phyloP scores from a whole-genome alignment of 495 filamentous ascomycete genomes.

The Pseudevernia furfuracea region DNA sequence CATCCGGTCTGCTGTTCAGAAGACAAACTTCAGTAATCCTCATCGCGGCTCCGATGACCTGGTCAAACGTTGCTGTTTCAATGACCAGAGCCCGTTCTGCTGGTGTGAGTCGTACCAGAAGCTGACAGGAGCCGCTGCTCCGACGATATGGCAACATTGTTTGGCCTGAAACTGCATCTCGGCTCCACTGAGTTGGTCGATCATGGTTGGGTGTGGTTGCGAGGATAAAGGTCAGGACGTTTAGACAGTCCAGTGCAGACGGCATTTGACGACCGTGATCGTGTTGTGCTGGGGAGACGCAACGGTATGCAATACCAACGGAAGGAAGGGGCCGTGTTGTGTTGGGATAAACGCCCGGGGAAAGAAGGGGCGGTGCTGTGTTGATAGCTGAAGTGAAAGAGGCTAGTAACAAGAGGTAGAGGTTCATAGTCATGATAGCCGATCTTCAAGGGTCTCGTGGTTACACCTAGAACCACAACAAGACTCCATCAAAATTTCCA shows the following conservation, averaged over 20 bases:
- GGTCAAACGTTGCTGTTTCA: background rate
- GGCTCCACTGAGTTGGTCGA: background rate
- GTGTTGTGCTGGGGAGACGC: background rate
- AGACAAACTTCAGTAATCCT: background rate
- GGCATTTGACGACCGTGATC: background rate
- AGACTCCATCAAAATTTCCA: too few relatives aligned
- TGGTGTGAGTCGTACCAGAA: background rate
- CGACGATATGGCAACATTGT: background rate
- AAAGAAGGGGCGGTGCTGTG: background rate
- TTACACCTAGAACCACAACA: too few relatives aligned
- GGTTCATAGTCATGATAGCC: background rate
- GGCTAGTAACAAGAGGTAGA: background rate
- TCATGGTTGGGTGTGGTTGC: background rate
- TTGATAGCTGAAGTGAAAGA: background rate
- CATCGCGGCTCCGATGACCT: background rate
- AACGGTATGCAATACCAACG: background rate
- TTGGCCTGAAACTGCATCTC: background rate
- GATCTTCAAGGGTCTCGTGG: background rate
- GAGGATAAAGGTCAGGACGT: background rate
- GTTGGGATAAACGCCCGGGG: background rate
- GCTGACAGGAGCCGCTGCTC: background rate
- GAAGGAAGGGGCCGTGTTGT: background rate
- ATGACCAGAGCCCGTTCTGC: background rate
- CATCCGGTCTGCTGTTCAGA: background rate
- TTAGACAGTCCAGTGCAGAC: background rate